These are phyloP conservation scores for Penicillium soppii DNA, from an alignment of 495 filamentous ascomycete species.

Conservation along the genomic window DNA sequence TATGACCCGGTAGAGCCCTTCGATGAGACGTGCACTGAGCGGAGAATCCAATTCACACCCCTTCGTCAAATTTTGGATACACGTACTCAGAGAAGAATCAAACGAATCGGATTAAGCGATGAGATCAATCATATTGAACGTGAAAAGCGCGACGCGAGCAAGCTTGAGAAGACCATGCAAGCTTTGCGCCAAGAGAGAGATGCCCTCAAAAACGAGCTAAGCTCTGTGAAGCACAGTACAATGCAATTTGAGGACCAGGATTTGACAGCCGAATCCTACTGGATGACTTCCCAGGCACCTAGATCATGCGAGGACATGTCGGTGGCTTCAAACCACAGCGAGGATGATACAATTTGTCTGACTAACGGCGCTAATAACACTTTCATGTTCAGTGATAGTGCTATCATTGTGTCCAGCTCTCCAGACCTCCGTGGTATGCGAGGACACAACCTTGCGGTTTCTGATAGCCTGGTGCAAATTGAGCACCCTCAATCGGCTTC, in stretches of 20 bases:
- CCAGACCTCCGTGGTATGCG: constrained; percentile 29
- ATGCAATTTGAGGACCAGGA: constrained; percentile 20
- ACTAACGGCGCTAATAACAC: constrained; percentile 25
- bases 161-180: constrained; percentile 52
- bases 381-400: constrained; percentile 34
- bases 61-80: constrained; percentile 67
- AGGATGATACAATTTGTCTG: neutral
- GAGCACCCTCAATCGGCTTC: constrained; percentile 8
- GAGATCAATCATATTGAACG: constrained; percentile 67
- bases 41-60: constrained; percentile 60
- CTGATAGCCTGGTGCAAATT: constrained; percentile 21
- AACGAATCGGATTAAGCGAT: constrained; percentile 70
- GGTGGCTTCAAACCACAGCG: constrained; percentile 5
- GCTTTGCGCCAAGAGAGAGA: constrained; percentile 35
- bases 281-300: constrained; percentile 20
- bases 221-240: constrained; percentile 40
- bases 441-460: constrained; percentile 3
- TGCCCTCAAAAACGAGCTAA: constrained; percentile 51
- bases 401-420: constrained; percentile 35
- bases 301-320: constrained; percentile 20
- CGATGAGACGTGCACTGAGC: constrained; percentile 30
- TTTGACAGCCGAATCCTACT: constrained; percentile 22
- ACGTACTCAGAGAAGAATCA: constrained; percentile 69
- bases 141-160: constrained; percentile 50
- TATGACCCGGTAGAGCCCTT: constrained; percentile 29